Base-by-base conservation (phyloP, 306 rosid genomes). In the Canavalia gladiata region DNA sequence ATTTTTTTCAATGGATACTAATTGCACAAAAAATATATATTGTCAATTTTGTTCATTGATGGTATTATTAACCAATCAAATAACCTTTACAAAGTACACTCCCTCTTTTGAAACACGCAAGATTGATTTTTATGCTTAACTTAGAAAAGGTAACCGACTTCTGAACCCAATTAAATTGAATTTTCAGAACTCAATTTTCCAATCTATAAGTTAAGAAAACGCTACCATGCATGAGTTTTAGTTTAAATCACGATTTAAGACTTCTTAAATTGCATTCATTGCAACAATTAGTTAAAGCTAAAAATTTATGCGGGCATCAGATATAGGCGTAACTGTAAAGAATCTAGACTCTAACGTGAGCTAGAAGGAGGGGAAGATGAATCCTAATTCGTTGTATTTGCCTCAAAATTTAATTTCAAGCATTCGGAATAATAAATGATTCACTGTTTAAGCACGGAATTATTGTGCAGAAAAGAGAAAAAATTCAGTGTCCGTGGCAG, bases 301-400 rank as follows among this genome's bases (percentile, higher is more conserved):
- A 66, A 74, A 4, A 34, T 52, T 64, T 7, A 65, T 4, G 69
- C 45, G 49, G 52, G 39, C 75, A 31, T 51, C 0, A 64, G 33
- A 64, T 51, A 73, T 2, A 5, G 34, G 3, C 11, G 66, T 11
- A 74, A 57, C 66, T 12, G 59, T 35, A 13, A 41, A 60, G 5
- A 30, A 58, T 13, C 5, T 7, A 60, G 71, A 59, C 28, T 58
- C 63, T 43, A 70, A 62, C 46, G 37, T 45, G 66, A 57, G 60
- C 31, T 66, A 62, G 29, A 59, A 59, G 74, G 28, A 70, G 42
- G 3, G 30, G 33, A 28, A 47, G 7, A n/a, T 60, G 65, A 58
- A 12, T 6, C 28, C 60, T 29, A 76, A 76, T 77, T 63, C 74
- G 33, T 70, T 83, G 83, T 12, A 83, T 76, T 47, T 59, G 9